These are phyloP conservation scores for Baudoinia panamericana DNA, from an alignment of 495 filamentous ascomycete species.

Conservation along the genomic window DNA sequence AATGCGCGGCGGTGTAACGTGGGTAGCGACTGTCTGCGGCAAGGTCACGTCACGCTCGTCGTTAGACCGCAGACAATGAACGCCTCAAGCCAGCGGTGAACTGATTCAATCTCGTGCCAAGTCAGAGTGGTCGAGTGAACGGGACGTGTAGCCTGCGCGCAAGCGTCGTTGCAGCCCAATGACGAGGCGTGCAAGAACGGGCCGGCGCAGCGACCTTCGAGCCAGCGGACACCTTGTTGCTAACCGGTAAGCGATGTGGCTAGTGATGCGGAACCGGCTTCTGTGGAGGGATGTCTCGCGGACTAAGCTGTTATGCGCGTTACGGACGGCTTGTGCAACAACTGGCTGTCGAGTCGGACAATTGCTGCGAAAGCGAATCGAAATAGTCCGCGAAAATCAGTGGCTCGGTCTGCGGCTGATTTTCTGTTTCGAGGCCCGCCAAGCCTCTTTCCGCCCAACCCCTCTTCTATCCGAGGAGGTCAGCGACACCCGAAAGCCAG, in stretches of 20 bases:
- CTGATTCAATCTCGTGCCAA: neutral
- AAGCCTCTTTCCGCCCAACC: no score
- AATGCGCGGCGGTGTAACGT: constrained; percentile 5
- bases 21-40: neutral
- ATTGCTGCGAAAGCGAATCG: constrained; percentile 1
- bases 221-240: no score
- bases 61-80: neutral
- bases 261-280: no score
- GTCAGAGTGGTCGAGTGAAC: neutral
- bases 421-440: no score
- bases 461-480: no score
- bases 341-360: neutral
- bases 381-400: constrained; percentile 1
- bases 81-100: constrained; percentile 7
- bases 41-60: constrained; percentile 4
- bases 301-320: no score
- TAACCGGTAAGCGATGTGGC: no score
- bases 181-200: constrained; percentile 2
- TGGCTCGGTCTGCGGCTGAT: neutral
- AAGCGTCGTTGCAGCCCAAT: constrained; percentile 3
- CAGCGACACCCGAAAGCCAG: no score
- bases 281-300: no score
- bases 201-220: no score
- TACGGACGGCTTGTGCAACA: neutral
- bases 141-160: neutral